phyloP scores from a whole-genome alignment of 768 basidiomycete species.

The Chalciporus sphaerocephalus region DNA sequence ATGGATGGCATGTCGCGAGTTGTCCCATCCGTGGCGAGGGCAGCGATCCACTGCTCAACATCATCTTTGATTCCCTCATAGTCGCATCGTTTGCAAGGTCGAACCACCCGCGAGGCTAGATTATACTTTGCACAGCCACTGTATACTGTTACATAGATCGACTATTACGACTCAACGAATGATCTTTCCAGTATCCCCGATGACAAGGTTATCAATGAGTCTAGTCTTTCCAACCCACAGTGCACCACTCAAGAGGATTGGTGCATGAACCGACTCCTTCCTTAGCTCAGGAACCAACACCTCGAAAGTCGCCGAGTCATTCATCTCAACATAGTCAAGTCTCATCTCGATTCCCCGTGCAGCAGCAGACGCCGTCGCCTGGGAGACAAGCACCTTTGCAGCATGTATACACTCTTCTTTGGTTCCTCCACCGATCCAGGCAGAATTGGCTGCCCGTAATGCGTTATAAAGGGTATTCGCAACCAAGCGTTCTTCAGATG shows the following conservation, averaged over 20 bases:
- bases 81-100: no score
- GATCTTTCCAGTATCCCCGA: conserved; percentile 44
- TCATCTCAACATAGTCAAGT: conserved; percentile 87
- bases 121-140: conserved; percentile 16
- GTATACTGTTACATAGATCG: not conserved
- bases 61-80: conserved; percentile 18
- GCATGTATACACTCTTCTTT: conserved; percentile 46
- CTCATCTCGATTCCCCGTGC: conserved; percentile 48
- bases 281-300: conserved; percentile 39
- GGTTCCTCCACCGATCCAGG: conserved; percentile 50
- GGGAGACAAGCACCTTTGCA: conserved; percentile 42
- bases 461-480: conserved; percentile 68
- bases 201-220: conserved; percentile 87
- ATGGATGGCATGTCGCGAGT: conserved; percentile 43
- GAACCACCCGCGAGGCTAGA: no score
- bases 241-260: conserved; percentile 79
- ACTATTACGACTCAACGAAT: conserved; percentile 7
- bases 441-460: conserved; percentile 49
- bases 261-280: conserved; percentile 27
- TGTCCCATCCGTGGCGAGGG: conserved; percentile 30
- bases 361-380: conserved; percentile 27
- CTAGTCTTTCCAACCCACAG: conserved; percentile 82
- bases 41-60: conserved; percentile 17
- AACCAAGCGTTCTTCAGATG: conserved; percentile 52
- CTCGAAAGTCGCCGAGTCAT: conserved; percentile 74